Percentiles rank a stretch among this genome's conserved stretches.
Conservation (phyloP, 2,329 filamentous ascomycete species). For the Alternaria triticimaculans region DNA sequence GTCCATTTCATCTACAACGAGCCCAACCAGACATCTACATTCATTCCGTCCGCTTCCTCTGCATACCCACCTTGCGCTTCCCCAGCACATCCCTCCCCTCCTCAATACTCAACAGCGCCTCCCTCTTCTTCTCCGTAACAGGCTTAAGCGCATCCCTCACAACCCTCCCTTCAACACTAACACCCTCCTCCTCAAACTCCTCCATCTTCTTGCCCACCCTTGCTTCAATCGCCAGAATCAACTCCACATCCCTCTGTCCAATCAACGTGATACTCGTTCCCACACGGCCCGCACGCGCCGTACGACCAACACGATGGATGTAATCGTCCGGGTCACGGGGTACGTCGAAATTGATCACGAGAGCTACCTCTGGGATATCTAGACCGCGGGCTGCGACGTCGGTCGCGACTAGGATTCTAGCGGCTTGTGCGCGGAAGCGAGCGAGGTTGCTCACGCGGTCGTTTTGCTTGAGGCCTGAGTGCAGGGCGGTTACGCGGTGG, state of each 20-base stretch:
- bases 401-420: constrained; percentile 89
- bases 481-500: constrained; percentile 89
- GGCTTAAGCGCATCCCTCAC: constrained; percentile 84
- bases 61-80: constrained; percentile 65
- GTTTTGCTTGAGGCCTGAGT: constrained; percentile 84
- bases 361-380: constrained; percentile 88
- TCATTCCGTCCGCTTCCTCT: constrained; percentile 31
- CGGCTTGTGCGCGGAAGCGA: constrained; percentile 87
- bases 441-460: constrained; percentile 87
- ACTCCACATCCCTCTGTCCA: constrained; percentile 88
- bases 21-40: background rate
- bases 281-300: constrained; percentile 84
- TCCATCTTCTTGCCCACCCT: constrained; percentile 82
- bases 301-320: constrained; percentile 94
- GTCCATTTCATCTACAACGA: background rate
- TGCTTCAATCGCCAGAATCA: constrained; percentile 88
- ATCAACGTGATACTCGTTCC: constrained; percentile 88
- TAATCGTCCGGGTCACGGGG: constrained; percentile 97
- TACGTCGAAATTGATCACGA: constrained; percentile 95
- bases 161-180: constrained; percentile 91
- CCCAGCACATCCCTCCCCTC: constrained; percentile 90
- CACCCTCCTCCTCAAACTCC: constrained; percentile 85
- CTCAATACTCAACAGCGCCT: constrained; percentile 89
- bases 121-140: constrained; percentile 94
- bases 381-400: constrained; percentile 94